Base-by-base conservation (phyloP, 352 stramenopile genomes). In the Phytophthora europaea region DNA sequence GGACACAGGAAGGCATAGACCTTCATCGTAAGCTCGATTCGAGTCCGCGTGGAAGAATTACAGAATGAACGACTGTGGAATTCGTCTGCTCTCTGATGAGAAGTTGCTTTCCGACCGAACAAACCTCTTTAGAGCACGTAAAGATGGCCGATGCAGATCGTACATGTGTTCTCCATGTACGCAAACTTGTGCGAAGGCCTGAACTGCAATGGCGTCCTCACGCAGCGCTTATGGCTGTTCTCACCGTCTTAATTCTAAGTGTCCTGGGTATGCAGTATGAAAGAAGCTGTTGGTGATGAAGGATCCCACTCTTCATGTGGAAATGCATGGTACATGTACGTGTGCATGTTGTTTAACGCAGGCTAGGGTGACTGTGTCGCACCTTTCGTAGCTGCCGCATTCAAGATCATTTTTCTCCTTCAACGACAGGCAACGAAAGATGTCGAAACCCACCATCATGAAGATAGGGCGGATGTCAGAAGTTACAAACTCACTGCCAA, bases 361-460 rank as follows among this genome's bases (percentile, higher is more conserved):
- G 2, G 6, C 15, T 18, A 50, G 40, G 40, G 40, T 50, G 40
- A 50, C 16, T 50, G 15, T 15, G 40, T 50, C n/a, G 40, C 13
- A 50, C 13, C 6, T 3, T 10, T 50, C 16, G 40, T 4, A 22
- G 16, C 43, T 3, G n/a, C 18, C 16, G 18, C 43, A 13, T 28
- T 31, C n/a, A 53, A 26, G 9, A 53, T 53, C 47, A 53, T 53
- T 53, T 53, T 53, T 53, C 47, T 53, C 47, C 47, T 53, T 53
- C 47, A 53, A 31, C 6, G 16, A 9, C 6, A 52, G 6, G n/a
- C 45, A 28, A 8, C 16, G 43, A 13, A 50, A 50, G 7, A 45
- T 45, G 38, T 45, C 20, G 43, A 23, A 50, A 23, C 1, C 22
- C 43, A 50, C 40, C 26, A 54, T 64, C 57, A 18, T 6, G 22